A percentile compares a stretch with the other conserved stretches of the same genome.
Evolutionary conservation across 495 filamentous ascomycete species (phyloP).

Genomic region (Aspergillus bertholletiae): DNA sequence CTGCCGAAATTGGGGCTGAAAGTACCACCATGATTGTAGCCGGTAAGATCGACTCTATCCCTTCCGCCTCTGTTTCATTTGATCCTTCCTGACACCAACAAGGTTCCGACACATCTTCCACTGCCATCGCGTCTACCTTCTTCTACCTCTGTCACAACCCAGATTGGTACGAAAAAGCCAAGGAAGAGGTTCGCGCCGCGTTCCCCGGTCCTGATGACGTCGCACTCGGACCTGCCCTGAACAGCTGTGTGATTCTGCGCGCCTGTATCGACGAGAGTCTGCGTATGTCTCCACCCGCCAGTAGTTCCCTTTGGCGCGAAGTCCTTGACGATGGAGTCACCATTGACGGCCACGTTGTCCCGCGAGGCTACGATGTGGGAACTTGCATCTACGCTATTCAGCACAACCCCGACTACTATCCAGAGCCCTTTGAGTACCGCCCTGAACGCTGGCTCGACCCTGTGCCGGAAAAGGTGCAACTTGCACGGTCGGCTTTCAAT

Average conservation of each 20-base stretch:
- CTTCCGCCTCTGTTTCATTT: background rate
- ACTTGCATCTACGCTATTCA: slow-evolving; percentile 55
- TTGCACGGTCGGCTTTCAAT: slow-evolving; percentile 46
- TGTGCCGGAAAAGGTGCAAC: background rate
- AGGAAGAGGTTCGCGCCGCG: slow-evolving; percentile 42
- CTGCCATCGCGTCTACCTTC: slow-evolving; percentile 56
- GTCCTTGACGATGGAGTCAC: slow-evolving; percentile 54
- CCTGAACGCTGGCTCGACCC: slow-evolving; percentile 50
- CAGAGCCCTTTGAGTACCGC: slow-evolving; percentile 45
- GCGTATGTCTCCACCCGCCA: slow-evolving; percentile 65
- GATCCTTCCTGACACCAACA: background rate
- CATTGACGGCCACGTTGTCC: slow-evolving; percentile 52
- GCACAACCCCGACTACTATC: slow-evolving; percentile 51
- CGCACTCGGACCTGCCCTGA: slow-evolving; percentile 35
- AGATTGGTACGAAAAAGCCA: slow-evolving; percentile 12
- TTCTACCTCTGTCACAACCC: slow-evolving; percentile 65
- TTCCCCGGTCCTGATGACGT: slow-evolving; percentile 54
- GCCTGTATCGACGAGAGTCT: slow-evolving; percentile 68
- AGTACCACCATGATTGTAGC: slow-evolving; percentile 45
- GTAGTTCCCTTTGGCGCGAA: slow-evolving; percentile 50
- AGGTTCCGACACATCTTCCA: slow-evolving; percentile 60
- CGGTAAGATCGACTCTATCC: slow-evolving; percentile 1
- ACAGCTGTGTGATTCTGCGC: slow-evolving; percentile 25
- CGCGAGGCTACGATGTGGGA: slow-evolving; percentile 50
- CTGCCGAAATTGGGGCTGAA: slow-evolving; percentile 55